These are phyloP conservation scores for Hypericum perforatum DNA, from an alignment of 345 rosid species.

Conservation along the genomic window DNA sequence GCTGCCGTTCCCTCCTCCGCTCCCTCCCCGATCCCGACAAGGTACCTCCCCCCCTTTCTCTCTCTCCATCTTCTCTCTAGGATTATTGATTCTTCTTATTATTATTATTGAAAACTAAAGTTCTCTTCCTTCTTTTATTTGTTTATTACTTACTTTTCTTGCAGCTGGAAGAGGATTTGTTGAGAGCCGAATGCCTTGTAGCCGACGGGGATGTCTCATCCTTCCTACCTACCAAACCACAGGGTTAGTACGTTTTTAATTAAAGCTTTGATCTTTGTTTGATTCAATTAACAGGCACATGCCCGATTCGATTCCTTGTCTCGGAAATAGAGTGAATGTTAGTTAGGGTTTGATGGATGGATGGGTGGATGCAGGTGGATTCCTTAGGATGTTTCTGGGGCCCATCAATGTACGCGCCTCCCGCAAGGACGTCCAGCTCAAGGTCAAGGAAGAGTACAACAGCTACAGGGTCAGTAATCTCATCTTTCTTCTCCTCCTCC, in stretches of 20 bases:
- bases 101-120: not conserved
- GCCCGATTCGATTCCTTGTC: not conserved
- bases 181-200: constrained; percentile 57
- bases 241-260: constrained; percentile 41
- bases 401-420: constrained; percentile 89
- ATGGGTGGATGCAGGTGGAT: constrained; percentile 61
- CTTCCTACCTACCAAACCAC: constrained; percentile 61
- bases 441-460: constrained; percentile 98
- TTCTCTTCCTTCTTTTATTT: not conserved
- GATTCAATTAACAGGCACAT: not conserved
- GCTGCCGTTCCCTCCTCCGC: constrained; percentile 41
- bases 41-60: constrained; percentile 23
- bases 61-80: not conserved
- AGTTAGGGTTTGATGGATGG: constrained; percentile 27
- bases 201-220: constrained; percentile 78
- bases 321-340: not conserved
- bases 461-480: constrained; percentile 52
- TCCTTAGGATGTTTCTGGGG: constrained; percentile 78
- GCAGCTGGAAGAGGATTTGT: constrained; percentile 84
- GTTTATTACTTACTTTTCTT: not conserved
- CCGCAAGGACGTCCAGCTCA: constrained; percentile 73
- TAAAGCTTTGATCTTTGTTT: not conserved
- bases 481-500: not conserved
- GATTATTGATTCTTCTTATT: too few relatives aligned
- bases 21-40: constrained; percentile 54